These are phyloP conservation scores for Teunomyces lycoperdinae DNA, from an alignment of 805 yeast genomes.

Conservation along the genomic window DNA sequence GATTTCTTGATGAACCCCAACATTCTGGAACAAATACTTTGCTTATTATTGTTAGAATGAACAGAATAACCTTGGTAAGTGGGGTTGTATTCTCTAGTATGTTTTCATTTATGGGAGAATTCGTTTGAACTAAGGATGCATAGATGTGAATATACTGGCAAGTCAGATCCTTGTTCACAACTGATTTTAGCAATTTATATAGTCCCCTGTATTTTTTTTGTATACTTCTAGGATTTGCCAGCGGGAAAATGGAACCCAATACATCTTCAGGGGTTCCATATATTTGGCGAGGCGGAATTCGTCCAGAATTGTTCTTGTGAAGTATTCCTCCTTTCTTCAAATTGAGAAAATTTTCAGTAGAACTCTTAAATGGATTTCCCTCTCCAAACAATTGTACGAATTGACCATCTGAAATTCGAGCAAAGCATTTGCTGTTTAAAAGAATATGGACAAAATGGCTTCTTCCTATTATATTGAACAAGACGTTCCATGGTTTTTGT, in stretches of 20 bases:
- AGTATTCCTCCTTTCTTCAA: constrained; percentile 20
- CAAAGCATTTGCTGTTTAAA: constrained; percentile 31
- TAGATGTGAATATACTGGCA: constrained; percentile 34
- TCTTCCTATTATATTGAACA: constrained; percentile 41
- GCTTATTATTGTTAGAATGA: constrained; percentile 42
- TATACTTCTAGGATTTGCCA: constrained; percentile 5
- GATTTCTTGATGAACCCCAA: constrained; percentile 55
- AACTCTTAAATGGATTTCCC: background rate
- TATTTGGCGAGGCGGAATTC: background rate
- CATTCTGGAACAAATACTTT: constrained; percentile 48
- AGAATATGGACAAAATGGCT: constrained; percentile 38
- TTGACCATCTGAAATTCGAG: constrained; percentile 9
- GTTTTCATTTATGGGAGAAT: constrained; percentile 8
- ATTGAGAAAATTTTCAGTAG: background rate
- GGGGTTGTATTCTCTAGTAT: constrained; percentile 33
- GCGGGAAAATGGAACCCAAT: background rate
- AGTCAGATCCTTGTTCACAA: constrained; percentile 32
- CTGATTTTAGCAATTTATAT: constrained; percentile 13
- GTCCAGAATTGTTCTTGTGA: constrained; percentile 12
- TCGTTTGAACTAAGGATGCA: constrained; percentile 1
- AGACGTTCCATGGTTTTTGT: constrained; percentile 40
- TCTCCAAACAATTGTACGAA: constrained; percentile 26
- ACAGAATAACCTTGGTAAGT: constrained; percentile 35
- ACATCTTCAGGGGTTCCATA: background rate
- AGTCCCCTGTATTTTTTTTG: constrained; percentile 13